Conservation (phyloP, 768 basidiomycete genomes). For the Harrya chromipes region DNA sequence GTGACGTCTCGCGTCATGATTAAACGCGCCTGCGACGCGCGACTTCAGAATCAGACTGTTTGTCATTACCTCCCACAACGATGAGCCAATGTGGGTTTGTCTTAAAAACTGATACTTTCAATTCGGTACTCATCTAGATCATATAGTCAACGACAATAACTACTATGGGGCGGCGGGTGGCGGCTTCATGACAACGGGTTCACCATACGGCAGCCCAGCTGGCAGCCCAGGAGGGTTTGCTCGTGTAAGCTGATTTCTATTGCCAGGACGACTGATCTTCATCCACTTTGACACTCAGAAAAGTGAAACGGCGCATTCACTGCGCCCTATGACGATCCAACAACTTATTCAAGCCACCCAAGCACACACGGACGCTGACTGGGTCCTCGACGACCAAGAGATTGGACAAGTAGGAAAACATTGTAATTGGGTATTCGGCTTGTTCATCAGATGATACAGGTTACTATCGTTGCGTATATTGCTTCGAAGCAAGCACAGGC, state of each 20-base stretch:
- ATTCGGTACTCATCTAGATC: slow-evolving; percentile 5
- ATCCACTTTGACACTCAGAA: slow-evolving; percentile 25
- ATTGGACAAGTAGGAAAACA: slow-evolving; percentile 64
- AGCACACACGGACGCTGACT: slow-evolving; percentile 85
- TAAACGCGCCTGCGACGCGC: slow-evolving; percentile 17
- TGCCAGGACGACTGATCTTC: not conserved
- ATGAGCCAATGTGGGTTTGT: slow-evolving; percentile 45
- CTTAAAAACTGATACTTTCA: not conserved
- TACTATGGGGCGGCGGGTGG: slow-evolving; percentile 49
- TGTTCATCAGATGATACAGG: slow-evolving; percentile 35
- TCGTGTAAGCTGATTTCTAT: slow-evolving; percentile 33
- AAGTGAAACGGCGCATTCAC: slow-evolving; percentile 40
- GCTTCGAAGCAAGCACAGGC: slow-evolving; percentile 62
- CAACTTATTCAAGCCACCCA: slow-evolving; percentile 78
- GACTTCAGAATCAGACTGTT: not conserved
- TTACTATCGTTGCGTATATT: slow-evolving; percentile 75
- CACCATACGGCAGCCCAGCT: slow-evolving; percentile 52
- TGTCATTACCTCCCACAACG: slow-evolving; percentile 3
- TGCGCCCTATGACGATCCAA: slow-evolving; percentile 74
- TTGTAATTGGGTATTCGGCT: not conserved
- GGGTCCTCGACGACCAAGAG: slow-evolving; percentile 76
- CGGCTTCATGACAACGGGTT: slow-evolving; percentile 57
- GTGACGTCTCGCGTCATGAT: slow-evolving; percentile 29
- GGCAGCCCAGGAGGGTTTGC: slow-evolving; percentile 59
- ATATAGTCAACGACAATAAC: slow-evolving; percentile 34